These are phyloP conservation scores for Pistacia atlantica DNA, from an alignment of 345 rosid species.

Conservation along the genomic window DNA sequence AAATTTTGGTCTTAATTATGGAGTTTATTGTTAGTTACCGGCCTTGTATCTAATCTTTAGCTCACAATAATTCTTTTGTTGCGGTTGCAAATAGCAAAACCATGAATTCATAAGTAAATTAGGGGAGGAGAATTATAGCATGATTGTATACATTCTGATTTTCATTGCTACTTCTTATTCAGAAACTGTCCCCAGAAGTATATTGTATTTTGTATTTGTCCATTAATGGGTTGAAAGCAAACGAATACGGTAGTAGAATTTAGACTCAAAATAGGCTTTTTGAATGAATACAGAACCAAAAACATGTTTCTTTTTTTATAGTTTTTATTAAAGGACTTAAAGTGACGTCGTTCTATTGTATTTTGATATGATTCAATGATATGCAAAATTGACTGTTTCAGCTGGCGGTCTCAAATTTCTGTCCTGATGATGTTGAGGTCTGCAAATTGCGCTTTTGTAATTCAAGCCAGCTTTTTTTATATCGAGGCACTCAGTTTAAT, in stretches of 20 bases:
- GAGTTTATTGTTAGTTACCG: neutral
- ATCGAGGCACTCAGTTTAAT: neutral
- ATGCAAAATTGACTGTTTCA: neutral
- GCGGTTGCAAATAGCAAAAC: neutral
- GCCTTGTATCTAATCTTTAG: neutral
- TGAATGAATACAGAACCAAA: neutral
- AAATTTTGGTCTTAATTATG: neutral
- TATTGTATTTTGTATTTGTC: neutral
- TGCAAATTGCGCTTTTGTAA: neutral
- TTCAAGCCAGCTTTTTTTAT: neutral
- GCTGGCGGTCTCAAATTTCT: neutral
- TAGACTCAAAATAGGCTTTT: neutral
- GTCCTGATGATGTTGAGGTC: neutral
- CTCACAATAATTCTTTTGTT: neutral
- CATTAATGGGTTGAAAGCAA: neutral
- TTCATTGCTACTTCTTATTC: neutral
- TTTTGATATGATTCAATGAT: too few relatives aligned
- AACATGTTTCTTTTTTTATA: neutral
- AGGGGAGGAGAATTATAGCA: neutral
- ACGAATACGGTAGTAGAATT: neutral
- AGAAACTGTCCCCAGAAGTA: neutral
- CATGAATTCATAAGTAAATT: neutral
- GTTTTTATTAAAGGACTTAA: too few relatives aligned
- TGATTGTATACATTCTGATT: neutral
- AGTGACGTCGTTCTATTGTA: too few relatives aligned